phyloP scores from a whole-genome alignment of 2,329 filamentous ascomycete genomes.

The Diaporthe humulicola region DNA sequence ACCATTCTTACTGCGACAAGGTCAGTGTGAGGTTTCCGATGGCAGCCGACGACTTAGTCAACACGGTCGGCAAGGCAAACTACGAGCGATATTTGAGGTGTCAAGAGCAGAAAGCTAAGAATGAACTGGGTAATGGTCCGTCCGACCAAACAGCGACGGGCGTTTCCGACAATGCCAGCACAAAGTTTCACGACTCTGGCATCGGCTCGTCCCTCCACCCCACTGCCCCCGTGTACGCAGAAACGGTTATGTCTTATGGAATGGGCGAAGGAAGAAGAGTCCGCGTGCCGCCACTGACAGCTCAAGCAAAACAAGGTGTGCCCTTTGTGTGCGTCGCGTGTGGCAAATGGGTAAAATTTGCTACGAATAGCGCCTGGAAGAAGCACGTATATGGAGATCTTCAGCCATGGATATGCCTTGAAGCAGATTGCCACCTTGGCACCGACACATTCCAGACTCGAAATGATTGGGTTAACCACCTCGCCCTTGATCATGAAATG shows the following conservation, averaged over 20 bases:
- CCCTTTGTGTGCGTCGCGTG: conserved; percentile 22
- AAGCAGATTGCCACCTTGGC: neutral
- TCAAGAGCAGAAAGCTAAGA: neutral
- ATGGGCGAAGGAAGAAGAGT: conserved; percentile 7
- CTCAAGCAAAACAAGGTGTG: conserved; percentile 1
- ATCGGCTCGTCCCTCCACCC: conserved; percentile 18
- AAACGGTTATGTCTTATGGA: conserved; percentile 35
- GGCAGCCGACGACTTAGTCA: neutral
- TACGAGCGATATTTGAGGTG: conserved; percentile 30
- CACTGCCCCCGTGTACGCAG: conserved; percentile 14
- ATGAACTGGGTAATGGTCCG: neutral
- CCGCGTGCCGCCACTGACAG: conserved; percentile 18
- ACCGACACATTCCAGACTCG: neutral
- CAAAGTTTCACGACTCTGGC: conserved; percentile 29
- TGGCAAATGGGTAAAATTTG: neutral
- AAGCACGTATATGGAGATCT: conserved; percentile 31
- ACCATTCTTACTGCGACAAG: conserved; percentile 19
- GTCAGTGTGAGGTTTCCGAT: conserved; percentile 25
- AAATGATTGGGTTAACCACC: conserved; percentile 25
- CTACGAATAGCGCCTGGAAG: conserved; percentile 26
- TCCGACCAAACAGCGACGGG: neutral
- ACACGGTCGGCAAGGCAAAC: conserved; percentile 16
- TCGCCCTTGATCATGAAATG: conserved; percentile 23
- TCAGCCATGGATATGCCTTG: conserved; percentile 30
- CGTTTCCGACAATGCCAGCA: neutral